Conservation (phyloP, 208 protist genomes). For the Sergeia podlipaevii region DNA sequence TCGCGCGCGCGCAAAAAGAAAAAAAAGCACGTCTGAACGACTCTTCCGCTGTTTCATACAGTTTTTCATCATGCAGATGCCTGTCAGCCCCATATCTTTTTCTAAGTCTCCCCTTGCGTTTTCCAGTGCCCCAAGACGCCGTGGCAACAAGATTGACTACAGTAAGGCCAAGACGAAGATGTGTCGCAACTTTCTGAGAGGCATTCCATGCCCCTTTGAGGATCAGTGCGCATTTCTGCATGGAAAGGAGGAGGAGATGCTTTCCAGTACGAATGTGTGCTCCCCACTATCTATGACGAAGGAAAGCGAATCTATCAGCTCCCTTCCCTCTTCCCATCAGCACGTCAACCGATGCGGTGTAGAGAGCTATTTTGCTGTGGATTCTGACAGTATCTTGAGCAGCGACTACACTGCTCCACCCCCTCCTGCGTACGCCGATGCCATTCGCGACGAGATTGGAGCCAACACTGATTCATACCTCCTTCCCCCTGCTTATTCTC, state of each 20-base stretch:
- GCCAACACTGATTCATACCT: no score
- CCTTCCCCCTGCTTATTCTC: constrained; percentile 66
- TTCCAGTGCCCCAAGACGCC: constrained; percentile 9
- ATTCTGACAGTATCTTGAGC: not conserved
- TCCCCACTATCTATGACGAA: constrained; percentile 11
- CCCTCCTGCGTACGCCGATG: constrained; percentile 65
- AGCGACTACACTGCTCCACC: constrained; percentile 26
- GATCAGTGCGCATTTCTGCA: constrained; percentile 87
- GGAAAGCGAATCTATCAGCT: not conserved
- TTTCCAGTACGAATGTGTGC: constrained; percentile 9
- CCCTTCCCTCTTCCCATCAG: constrained; percentile 3
- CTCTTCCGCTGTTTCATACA: no score
- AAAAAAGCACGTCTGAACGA: no score
- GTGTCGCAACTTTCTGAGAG: constrained; percentile 80
- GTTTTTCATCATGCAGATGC: not conserved
- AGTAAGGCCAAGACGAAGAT: constrained; percentile 85
- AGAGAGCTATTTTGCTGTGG: not conserved
- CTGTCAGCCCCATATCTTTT: not conserved
- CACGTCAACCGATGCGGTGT: not conserved
- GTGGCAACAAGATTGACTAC: constrained; percentile 62
- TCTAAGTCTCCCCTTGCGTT: not conserved
- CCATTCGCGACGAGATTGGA: constrained; percentile 45
- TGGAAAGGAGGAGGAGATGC: constrained; percentile 30
- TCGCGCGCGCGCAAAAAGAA: no score
- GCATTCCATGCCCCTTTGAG: constrained; percentile 70